These are phyloP conservation scores for Dothistroma pini DNA, from an alignment of 2,329 filamentous ascomycete species.

Conservation along the genomic window DNA sequence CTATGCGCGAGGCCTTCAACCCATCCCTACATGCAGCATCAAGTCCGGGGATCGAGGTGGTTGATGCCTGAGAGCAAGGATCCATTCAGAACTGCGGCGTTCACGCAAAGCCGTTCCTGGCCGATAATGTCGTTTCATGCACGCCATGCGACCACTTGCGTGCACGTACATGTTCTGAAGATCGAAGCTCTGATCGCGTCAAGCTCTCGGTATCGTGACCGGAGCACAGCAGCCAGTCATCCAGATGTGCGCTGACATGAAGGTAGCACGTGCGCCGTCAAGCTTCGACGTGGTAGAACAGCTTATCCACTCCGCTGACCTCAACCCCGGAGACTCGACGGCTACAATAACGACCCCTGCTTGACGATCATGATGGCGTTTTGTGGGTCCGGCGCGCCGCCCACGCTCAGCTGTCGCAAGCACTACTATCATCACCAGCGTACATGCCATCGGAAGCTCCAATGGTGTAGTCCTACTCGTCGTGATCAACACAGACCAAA, in stretches of 20 bases:
- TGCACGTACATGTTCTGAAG: background rate
- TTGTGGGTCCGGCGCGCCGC: too few relatives aligned
- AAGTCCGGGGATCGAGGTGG: background rate
- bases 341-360: too few relatives aligned
- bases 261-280: background rate
- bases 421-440: too few relatives aligned
- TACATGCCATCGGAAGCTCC: too few relatives aligned
- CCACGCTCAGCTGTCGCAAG: too few relatives aligned
- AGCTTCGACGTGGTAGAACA: background rate
- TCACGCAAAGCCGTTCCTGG: conserved; percentile 3
- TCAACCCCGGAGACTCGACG: too few relatives aligned
- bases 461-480: too few relatives aligned
- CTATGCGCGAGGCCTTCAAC: background rate
- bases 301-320: background rate
- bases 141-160: background rate
- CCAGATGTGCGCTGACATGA: background rate
- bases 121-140: background rate
- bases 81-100: background rate
- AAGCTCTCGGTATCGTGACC: background rate
- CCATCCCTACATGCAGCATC: background rate
- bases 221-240: background rate
- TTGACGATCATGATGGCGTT: too few relatives aligned
- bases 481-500: too few relatives aligned
- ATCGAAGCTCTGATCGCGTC: background rate
- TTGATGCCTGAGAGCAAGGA: background rate